Base-by-base conservation (phyloP, 192 early-diverging fungal genomes). In the Backusella tarrabulga region DNA sequence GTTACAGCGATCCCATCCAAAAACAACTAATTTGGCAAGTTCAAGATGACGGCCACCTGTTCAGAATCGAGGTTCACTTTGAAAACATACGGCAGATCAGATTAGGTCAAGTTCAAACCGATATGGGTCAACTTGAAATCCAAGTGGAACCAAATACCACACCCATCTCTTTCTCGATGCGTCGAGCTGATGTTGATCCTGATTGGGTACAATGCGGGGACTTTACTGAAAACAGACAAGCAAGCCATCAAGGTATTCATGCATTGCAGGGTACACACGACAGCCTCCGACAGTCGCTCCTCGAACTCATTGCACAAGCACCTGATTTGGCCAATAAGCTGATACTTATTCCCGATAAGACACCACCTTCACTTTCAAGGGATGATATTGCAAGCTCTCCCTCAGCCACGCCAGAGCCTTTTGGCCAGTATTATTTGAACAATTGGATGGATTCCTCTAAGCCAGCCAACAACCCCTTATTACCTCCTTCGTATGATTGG, bases 201-300 rank as follows among this genome's bases (percentile, higher is more conserved):
- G 46, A 52, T 15, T 91, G 90, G 90, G 83, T 83, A 56, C 85
- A 85, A 69, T 90, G 90, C 68, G 85, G 85, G 54, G 90, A 91
- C 79, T 91, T 91, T 60, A 90, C 89, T 34, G 90, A 90, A 72
- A 86, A 80, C 78, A 86, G 83, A 69, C 90, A 91, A 79, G 90
- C 90, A n/a, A 85, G 82, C 40, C 60, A 81, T 35, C 78, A 85
- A 41, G 71, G 44, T 17, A 21, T 23, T 50, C 88, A 90, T 73
- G 83, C 84, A 12, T 78, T 90, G 40, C 84, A 87, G 32, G 87
- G 87, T 12, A 46, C 36, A 15, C 70, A 72, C 40, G 76, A 77
- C 46, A 46, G 34, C 32, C 38, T 77, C 19, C 32, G 60, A 34
- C 76, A 77, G 32, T 42, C 66, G 6, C n/a, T 77, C 5, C 38